Evolutionary conservation across 371 early-diverging fungal species (phyloP).

Genomic region (Thermomucor indicae-seudaticae): DNA sequence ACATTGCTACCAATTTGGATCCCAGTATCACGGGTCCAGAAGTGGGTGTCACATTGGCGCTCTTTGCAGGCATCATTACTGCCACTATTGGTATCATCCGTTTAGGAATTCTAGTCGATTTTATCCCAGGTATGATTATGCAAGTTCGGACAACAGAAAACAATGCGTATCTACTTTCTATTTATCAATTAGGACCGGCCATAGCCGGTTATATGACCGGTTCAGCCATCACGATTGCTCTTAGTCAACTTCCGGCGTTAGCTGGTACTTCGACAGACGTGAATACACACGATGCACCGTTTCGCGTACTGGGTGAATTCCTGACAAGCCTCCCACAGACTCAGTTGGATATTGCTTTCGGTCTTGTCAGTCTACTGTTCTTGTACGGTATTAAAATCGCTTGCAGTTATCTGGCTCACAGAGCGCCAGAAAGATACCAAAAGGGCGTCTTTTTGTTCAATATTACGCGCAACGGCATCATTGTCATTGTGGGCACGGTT

Average conservation of each 20-base stretch:
- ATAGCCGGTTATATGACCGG: slow-evolving; percentile 77
- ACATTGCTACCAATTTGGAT: slow-evolving; percentile 18
- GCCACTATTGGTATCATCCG: slow-evolving; percentile 66
- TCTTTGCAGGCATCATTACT: slow-evolving; percentile 56
- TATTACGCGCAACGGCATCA: slow-evolving; percentile 41
- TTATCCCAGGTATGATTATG: slow-evolving; percentile 57
- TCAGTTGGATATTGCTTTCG: slow-evolving; percentile 46
- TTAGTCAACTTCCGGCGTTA: slow-evolving; percentile 67
- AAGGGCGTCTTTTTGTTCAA: slow-evolving; percentile 34
- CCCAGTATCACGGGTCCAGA: slow-evolving; percentile 29
- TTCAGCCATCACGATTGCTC: slow-evolving; percentile 67
- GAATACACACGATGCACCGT: slow-evolving; percentile 52
- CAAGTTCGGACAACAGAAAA: not conserved
- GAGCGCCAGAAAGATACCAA: slow-evolving; percentile 21
- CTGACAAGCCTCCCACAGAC: slow-evolving; percentile 30
- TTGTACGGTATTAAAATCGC: slow-evolving; percentile 33
- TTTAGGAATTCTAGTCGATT: slow-evolving; percentile 80
- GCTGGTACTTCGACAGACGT: slow-evolving; percentile 60
- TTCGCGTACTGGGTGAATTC: slow-evolving; percentile 46
- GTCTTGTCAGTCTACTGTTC: slow-evolving; percentile 32
- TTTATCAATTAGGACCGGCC: slow-evolving; percentile 34
- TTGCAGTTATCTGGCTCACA: slow-evolving; percentile 14
- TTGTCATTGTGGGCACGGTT: slow-evolving; percentile 38
- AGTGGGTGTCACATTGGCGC: slow-evolving; percentile 50
- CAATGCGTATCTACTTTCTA: not conserved